phyloP scores from a whole-genome alignment of 176 grass and related monocot species.

The Panicum miliaceum region DNA sequence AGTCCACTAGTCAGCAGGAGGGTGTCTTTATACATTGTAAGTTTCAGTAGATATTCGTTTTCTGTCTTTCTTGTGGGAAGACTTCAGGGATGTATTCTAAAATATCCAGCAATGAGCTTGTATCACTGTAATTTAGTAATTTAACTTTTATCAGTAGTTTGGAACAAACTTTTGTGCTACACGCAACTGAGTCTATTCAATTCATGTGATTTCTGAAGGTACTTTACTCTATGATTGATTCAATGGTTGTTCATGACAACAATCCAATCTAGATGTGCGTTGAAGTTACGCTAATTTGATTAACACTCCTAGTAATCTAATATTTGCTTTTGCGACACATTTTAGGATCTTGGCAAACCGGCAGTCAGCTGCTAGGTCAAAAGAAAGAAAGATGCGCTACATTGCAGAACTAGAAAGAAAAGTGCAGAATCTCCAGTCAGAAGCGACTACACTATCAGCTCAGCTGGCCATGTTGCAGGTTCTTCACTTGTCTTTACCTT shows the following conservation, averaged over 20 bases:
- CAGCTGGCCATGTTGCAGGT: constrained; percentile 90
- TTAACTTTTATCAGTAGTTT: constrained; percentile 3
- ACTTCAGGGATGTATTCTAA: background rate
- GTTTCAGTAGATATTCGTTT: constrained; percentile 9
- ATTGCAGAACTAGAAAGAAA: constrained; percentile 92
- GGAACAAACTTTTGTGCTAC: background rate
- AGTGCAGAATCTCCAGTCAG: constrained; percentile 82
- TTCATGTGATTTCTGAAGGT: background rate
- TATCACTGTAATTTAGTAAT: background rate
- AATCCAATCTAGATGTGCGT: background rate
- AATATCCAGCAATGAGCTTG: background rate
- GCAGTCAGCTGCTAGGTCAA: constrained; percentile 96
- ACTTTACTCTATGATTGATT: background rate
- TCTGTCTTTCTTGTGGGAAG: background rate
- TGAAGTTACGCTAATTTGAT: background rate
- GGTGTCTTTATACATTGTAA: background rate
- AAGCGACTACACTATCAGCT: constrained; percentile 86
- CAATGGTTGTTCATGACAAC: background rate
- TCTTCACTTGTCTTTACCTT: constrained; percentile 38
- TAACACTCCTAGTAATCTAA: background rate
- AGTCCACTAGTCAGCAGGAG: background rate
- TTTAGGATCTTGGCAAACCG: constrained; percentile 92
- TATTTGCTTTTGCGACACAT: constrained; percentile 18
- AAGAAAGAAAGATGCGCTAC: constrained; percentile 99
- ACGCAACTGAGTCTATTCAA: background rate